These are phyloP conservation scores for Pugionium cornutum DNA, from an alignment of 345 rosid genomes.

Conservation along the genomic window DNA sequence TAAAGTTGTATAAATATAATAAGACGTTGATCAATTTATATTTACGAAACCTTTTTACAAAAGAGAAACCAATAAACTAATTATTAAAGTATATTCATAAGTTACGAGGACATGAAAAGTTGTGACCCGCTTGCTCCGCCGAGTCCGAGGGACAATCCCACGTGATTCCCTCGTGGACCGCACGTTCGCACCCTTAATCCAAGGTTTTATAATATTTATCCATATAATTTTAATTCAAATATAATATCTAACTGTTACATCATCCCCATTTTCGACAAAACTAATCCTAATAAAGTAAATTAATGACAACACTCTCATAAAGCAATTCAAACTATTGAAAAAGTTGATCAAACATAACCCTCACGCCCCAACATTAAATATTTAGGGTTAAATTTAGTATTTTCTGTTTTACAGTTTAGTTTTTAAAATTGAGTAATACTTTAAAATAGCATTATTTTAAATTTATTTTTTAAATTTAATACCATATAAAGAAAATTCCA, in stretches of 20 bases:
- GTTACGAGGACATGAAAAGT: conserved; percentile 41
- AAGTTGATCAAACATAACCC: conserved; percentile 20
- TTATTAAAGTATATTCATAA: conserved; percentile 16
- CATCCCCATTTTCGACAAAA: neutral
- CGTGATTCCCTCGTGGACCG: conserved; percentile 55
- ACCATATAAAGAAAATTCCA: too few relatives aligned
- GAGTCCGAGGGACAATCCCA: conserved; percentile 46
- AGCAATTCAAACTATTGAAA: conserved; percentile 9
- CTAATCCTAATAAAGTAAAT: neutral
- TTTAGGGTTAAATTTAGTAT: neutral
- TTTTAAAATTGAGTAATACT: too few relatives aligned
- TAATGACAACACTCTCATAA: neutral
- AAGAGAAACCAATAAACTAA: neutral
- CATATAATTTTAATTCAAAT: neutral
- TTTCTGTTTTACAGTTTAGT: too few relatives aligned
- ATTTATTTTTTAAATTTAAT: too few relatives aligned
- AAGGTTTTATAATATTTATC: conserved; percentile 28
- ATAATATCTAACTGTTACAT: neutral
- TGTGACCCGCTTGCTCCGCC: conserved; percentile 43
- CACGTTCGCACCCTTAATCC: conserved; percentile 45
- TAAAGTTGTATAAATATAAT: neutral
- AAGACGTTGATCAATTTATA: conserved; percentile 29
- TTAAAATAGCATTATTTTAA: too few relatives aligned
- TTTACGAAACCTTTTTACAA: conserved; percentile 20
- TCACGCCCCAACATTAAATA: conserved; percentile 17